These are phyloP conservation scores for Epichloe uncinata DNA, from an alignment of 2,329 filamentous ascomycete genomes.

Conservation along the genomic window DNA sequence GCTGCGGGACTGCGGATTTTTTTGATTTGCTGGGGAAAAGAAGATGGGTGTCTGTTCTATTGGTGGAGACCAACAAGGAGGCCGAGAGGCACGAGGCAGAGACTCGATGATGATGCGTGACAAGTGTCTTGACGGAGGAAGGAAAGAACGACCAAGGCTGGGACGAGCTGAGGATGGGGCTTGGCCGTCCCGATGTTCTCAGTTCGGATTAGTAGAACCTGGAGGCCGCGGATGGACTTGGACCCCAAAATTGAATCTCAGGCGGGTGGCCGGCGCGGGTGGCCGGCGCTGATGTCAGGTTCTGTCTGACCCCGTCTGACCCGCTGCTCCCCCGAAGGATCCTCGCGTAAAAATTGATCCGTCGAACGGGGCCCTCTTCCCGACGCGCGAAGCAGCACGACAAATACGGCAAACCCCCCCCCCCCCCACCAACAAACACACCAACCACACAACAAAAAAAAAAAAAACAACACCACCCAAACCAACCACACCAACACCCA, in stretches of 20 bases:
- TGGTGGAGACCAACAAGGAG: background rate
- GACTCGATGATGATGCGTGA: no score
- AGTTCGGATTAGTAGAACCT: background rate
- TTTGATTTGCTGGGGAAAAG: background rate
- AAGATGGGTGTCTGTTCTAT: background rate
- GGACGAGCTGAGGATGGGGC: background rate
- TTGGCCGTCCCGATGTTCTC: background rate
- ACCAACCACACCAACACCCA: no score
- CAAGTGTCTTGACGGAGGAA: no score
- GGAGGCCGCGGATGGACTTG: background rate
- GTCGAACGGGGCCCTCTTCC: no score
- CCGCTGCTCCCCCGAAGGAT: background rate
- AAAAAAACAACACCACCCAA: no score
- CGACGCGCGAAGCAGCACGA: background rate
- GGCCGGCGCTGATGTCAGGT: background rate
- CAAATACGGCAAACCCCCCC: background rate
- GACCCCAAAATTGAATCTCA: no score
- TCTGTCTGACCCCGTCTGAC: background rate
- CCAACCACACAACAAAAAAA: no score
- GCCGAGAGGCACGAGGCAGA: background rate
- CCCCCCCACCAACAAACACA: no score
- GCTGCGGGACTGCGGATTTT: background rate
- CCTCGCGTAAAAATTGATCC: no score
- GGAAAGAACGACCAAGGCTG: background rate
- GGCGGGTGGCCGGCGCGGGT: no score